These are phyloP conservation scores for Jamesozyma hellenica DNA, from an alignment of 805 yeast species.

Conservation along the genomic window DNA sequence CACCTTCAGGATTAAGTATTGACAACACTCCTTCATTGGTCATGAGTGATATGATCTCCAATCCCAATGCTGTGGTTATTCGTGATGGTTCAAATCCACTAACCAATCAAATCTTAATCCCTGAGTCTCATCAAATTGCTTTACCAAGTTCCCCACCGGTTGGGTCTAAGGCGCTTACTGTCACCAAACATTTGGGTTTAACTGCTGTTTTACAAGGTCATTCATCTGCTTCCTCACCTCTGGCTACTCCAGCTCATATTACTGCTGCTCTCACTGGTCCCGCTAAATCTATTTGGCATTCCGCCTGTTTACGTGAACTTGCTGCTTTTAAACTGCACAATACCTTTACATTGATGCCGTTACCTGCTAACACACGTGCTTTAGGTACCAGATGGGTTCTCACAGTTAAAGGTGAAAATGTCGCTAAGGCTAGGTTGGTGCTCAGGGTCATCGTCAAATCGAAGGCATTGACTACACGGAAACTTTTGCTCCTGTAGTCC, in stretches of 20 bases:
- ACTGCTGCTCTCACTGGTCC: neutral
- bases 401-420: conserved; percentile 7
- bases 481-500: conserved; percentile 23
- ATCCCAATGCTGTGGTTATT: neutral
- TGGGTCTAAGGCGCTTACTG: neutral
- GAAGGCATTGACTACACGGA: conserved; percentile 21
- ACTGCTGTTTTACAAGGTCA: neutral
- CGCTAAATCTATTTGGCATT: neutral
- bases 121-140: neutral
- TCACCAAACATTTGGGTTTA: neutral
- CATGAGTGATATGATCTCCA: neutral
- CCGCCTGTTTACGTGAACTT: conserved; percentile 3
- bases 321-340: conserved; percentile 3
- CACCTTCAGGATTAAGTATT: neutral
- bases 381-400: conserved; percentile 15
- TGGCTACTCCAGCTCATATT: neutral
- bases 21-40: neutral
- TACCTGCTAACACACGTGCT: conserved; percentile 5
- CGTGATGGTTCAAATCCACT: neutral
- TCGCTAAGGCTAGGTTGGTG: conserved; percentile 21
- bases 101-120: neutral
- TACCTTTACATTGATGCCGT: conserved; percentile 6
- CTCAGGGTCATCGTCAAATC: conserved; percentile 17
- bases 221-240: no score
- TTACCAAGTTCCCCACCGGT: neutral